Percentiles rank a stretch among this genome's conserved stretches.
phyloP scores from a whole-genome alignment of 2,329 filamentous ascomycete species.

The Stemphylium vesicarium region DNA sequence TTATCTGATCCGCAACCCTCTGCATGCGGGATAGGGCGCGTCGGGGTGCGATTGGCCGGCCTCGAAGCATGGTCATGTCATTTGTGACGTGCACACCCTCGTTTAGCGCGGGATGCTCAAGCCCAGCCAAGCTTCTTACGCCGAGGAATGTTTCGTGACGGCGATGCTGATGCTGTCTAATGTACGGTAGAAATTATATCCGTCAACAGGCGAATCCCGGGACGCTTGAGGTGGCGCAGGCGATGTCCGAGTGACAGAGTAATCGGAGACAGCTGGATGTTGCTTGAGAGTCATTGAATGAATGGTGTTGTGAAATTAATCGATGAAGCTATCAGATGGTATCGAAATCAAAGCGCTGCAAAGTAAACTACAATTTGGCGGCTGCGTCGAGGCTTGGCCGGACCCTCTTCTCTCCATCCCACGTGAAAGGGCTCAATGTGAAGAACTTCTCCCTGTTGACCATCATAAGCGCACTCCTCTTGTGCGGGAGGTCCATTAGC shows the following conservation, averaged over 20 bases:
- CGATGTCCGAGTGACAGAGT: background rate
- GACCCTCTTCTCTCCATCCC: slow-evolving; percentile 47
- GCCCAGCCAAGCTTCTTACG: too few species aligned
- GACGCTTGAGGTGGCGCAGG: background rate
- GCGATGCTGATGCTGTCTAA: slow-evolving; percentile 7
- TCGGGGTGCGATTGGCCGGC: slow-evolving; percentile 1
- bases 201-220: background rate
- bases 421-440: slow-evolving; percentile 65
- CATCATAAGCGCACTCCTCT: slow-evolving; percentile 70
- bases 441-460: slow-evolving; percentile 73
- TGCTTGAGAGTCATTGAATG: background rate
- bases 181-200: background rate
- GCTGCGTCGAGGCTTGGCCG: slow-evolving; percentile 43
- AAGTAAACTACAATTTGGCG: slow-evolving; percentile 35
- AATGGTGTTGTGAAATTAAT: background rate
- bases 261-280: background rate
- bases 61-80: background rate
- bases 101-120: too few species aligned
- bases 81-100: too few species aligned
- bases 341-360: background rate
- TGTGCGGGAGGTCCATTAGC: slow-evolving; percentile 74
- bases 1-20: slow-evolving; percentile 45
- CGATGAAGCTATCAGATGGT: background rate
- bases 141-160: background rate
- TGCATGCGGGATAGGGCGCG: slow-evolving; percentile 16